Percentiles rank a stretch among this genome's conserved stretches.
phyloP scores from a whole-genome alignment of 257 asterid species.

The Plantago ovata region DNA sequence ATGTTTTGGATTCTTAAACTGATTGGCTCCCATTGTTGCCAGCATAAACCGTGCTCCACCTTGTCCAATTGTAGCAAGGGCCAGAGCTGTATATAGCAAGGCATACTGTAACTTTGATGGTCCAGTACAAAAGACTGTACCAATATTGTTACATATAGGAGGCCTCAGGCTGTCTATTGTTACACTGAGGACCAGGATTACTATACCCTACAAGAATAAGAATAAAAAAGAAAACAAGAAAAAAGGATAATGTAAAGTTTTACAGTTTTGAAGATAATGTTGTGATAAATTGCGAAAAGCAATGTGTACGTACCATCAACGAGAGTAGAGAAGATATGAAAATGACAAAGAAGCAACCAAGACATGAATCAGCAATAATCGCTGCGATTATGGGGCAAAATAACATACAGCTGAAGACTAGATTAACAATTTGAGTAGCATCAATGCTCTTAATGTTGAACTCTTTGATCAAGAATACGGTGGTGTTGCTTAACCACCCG shows the following conservation, averaged over 20 bases:
- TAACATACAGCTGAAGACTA: conserved; percentile 28
- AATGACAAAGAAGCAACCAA: conserved; percentile 44
- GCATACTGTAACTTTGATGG: conserved; percentile 30
- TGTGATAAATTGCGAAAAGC: not conserved
- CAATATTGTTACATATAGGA: conserved; percentile 16
- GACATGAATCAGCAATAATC: conserved; percentile 45
- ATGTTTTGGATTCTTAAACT: conserved; percentile 26
- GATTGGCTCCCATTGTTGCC: conserved; percentile 52
- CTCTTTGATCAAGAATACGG: conserved; percentile 38
- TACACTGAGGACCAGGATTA: conserved; percentile 33
- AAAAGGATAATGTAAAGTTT: not conserved
- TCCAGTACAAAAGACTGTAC: conserved; percentile 18
- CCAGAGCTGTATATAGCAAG: conserved; percentile 28
- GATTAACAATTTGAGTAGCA: conserved; percentile 36
- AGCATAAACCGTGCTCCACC: conserved; percentile 40
- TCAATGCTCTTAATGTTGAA: conserved; percentile 34
- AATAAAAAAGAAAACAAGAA: not conserved
- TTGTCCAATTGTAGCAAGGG: conserved; percentile 25
- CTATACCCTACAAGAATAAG: conserved; percentile 29
- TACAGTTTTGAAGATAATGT: too few relatives aligned
- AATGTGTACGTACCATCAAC: conserved; percentile 27
- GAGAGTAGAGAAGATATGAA: conserved; percentile 46
- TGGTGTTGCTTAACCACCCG: conserved; percentile 40
- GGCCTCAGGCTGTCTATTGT: conserved; percentile 37
- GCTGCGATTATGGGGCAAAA: conserved; percentile 45